Conservation (phyloP, 306 rosid species). For the Fragaria iinumae region DNA sequence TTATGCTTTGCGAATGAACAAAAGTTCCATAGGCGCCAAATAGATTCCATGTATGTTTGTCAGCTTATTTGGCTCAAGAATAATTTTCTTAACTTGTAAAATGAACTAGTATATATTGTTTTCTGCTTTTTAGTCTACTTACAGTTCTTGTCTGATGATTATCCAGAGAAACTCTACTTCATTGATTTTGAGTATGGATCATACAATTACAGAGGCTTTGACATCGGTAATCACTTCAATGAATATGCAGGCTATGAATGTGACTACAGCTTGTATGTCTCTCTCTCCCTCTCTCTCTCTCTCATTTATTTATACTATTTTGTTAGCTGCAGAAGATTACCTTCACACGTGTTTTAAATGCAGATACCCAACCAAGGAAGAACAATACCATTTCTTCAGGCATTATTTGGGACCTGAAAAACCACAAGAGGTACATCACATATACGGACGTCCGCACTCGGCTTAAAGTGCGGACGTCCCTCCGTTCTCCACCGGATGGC, state of each 20-base stretch:
- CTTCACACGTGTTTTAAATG: slow-evolving; percentile 24
- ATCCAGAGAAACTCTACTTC: slow-evolving; percentile 74
- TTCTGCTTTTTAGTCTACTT: slow-evolving; percentile 18
- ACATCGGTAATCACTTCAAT: slow-evolving; percentile 93
- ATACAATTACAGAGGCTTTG: slow-evolving; percentile 91
- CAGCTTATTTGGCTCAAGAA: not conserved
- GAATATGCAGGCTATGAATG: slow-evolving; percentile 93
- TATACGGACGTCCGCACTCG: not conserved
- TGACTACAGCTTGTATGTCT: slow-evolving; percentile 69
- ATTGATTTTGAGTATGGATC: slow-evolving; percentile 97
- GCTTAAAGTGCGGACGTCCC: too few relatives aligned
- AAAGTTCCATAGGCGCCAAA: not conserved
- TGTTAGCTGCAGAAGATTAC: not conserved
- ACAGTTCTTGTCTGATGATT: slow-evolving; percentile 30
- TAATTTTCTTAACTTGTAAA: slow-evolving; percentile 8
- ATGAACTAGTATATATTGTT: slow-evolving; percentile 5
- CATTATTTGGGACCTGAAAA: slow-evolving; percentile 75
- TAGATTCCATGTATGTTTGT: not conserved
- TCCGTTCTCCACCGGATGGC: too few relatives aligned
- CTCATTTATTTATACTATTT: not conserved
- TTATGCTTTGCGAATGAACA: not conserved
- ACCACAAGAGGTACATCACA: slow-evolving; percentile 56
- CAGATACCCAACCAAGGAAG: slow-evolving; percentile 76
- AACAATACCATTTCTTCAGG: slow-evolving; percentile 82
- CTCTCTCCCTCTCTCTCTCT: slow-evolving; percentile 13